A percentile compares a stretch with the other conserved stretches of the same genome.
Conservation (phyloP, 176 grass and related monocot species). For the Oryza brachyantha region DNA sequence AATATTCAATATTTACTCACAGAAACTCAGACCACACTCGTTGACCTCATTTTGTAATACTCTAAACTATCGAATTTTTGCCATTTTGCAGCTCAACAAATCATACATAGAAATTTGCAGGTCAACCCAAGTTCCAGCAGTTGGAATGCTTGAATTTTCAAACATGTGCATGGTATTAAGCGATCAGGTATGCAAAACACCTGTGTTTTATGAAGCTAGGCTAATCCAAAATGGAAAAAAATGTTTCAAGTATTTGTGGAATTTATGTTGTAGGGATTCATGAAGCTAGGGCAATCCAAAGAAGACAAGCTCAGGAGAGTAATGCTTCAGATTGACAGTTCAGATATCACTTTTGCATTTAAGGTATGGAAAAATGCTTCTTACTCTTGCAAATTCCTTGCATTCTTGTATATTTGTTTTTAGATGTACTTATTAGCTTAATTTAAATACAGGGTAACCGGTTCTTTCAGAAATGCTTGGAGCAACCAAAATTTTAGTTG, state of each 20-base stretch:
- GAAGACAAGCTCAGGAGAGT: conserved; percentile 77
- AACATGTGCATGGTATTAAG: conserved; percentile 84
- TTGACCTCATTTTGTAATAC: background rate
- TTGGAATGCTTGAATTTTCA: conserved; percentile 79
- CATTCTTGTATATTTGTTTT: background rate
- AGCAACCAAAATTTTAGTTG: conserved; percentile 30
- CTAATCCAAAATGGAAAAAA: conserved; percentile 13
- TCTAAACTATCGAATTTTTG: conserved; percentile 6
- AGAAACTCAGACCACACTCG: background rate
- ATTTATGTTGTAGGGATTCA: conserved; percentile 60
- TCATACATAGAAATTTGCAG: conserved; percentile 82
- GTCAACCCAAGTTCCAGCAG: conserved; percentile 73
- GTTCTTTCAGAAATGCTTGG: conserved; percentile 73
- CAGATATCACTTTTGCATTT: conserved; percentile 88
- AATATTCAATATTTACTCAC: conserved; percentile 29
- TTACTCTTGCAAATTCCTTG: conserved; percentile 18
- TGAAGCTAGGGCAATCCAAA: conserved; percentile 71
- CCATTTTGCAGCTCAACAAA: conserved; percentile 67
- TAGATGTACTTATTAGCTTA: conserved; percentile 25
- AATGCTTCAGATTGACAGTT: conserved; percentile 69
- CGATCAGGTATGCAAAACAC: conserved; percentile 65
- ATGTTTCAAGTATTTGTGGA: conserved; percentile 12
- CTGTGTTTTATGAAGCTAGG: background rate
- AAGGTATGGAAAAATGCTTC: conserved; percentile 44
- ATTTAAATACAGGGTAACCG: conserved; percentile 56